These are phyloP conservation scores for Alternaria postmessia DNA, from an alignment of 2,329 filamentous ascomycete species.

Conservation along the genomic window DNA sequence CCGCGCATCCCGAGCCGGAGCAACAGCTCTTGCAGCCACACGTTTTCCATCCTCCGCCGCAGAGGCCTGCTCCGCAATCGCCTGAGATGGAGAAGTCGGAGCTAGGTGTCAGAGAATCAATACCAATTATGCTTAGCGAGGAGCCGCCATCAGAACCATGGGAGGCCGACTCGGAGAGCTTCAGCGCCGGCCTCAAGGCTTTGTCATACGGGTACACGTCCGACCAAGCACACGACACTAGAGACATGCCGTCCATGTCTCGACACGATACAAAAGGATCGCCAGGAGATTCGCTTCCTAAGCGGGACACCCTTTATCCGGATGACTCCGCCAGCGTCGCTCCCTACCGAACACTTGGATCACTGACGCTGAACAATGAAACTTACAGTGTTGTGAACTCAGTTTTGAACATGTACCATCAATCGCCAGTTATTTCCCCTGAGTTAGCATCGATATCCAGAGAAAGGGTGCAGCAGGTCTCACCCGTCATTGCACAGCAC, in stretches of 20 bases:
- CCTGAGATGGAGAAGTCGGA: slow-evolving; percentile 52
- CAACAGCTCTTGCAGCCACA: slow-evolving; percentile 40
- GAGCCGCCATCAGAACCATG: slow-evolving; percentile 38
- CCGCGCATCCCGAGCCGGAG: slow-evolving; percentile 23
- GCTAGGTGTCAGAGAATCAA: slow-evolving; percentile 61
- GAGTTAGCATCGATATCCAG: slow-evolving; percentile 51
- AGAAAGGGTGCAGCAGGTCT: slow-evolving; percentile 56
- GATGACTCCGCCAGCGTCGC: slow-evolving; percentile 52
- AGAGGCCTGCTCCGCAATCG: slow-evolving; percentile 17
- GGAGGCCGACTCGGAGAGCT: slow-evolving; percentile 15
- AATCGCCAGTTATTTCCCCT: slow-evolving; percentile 47
- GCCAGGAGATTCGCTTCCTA: slow-evolving; percentile 42
- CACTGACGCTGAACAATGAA: slow-evolving; percentile 51
- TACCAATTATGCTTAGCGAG: slow-evolving; percentile 63
- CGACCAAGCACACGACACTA: slow-evolving; percentile 25
- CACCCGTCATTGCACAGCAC: slow-evolving; percentile 62
- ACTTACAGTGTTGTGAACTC: slow-evolving; percentile 55
- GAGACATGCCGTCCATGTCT: slow-evolving; percentile 17
- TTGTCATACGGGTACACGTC: slow-evolving; percentile 23
- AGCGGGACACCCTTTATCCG: slow-evolving; percentile 45
- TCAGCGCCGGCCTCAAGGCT: slow-evolving; percentile 23
- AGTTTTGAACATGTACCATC: slow-evolving; percentile 53
- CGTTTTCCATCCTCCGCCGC: slow-evolving; percentile 34
- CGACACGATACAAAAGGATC: slow-evolving; percentile 46
- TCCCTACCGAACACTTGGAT: slow-evolving; percentile 37